Conservation (phyloP, 257 asterid species). For the Orobanche coerulescens region DNA sequence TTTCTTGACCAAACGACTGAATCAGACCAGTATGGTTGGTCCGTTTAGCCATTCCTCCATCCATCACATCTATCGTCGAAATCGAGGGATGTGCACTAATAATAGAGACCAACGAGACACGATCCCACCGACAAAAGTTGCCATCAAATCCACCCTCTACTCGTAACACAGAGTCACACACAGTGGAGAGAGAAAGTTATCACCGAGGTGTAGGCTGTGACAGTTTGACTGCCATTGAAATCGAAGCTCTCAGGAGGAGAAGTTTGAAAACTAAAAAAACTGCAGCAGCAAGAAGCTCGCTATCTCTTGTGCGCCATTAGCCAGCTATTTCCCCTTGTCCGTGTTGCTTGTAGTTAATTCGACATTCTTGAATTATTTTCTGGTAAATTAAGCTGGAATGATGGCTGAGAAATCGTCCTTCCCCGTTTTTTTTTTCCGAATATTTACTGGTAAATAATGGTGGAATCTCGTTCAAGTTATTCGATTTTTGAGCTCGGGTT, state of each 20-base stretch:
- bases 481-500: constrained; percentile 10
- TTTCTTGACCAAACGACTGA: too few species aligned
- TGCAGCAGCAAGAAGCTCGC: neutral
- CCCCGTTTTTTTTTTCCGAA: neutral
- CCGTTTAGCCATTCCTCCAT: too few species aligned
- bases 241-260: constrained; percentile 8
- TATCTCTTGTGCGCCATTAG: neutral
- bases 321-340: neutral
- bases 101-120: too few species aligned
- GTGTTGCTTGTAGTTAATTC: neutral
- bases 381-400: constrained; percentile 7
- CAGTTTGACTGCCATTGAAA: constrained; percentile 47
- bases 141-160: neutral
- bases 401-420: neutral
- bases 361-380: neutral
- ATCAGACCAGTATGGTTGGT: too few species aligned
- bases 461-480: neutral
- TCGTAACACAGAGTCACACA: constrained; percentile 1
- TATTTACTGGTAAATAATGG: neutral
- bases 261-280: neutral
- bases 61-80: too few species aligned
- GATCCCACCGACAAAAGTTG: neutral
- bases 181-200: constrained; percentile 24
- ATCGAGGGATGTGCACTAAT: too few species aligned
- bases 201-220: constrained; percentile 22